Evolutionary conservation across 1,284 basidiomycete species (phyloP).

Genomic region (Xerocomus nothofagi): DNA sequence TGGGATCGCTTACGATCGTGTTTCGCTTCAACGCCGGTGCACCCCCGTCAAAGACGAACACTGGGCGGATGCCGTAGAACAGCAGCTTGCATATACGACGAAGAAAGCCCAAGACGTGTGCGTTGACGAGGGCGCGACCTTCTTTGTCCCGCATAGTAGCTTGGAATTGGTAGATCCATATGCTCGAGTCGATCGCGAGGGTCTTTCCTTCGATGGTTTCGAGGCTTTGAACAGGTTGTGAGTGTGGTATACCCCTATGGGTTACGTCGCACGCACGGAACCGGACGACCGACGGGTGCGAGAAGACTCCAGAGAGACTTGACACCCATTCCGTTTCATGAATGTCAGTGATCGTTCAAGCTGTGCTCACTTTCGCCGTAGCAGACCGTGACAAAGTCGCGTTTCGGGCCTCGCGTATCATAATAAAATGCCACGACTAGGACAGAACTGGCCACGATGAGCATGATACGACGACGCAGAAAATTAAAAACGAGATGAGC

Average conservation of each 20-base stretch:
- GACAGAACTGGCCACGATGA: background rate
- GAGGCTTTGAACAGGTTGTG: constrained; percentile 50
- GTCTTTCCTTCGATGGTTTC: constrained; percentile 90
- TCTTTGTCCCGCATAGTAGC: constrained; percentile 99
- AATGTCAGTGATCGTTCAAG: too few species aligned
- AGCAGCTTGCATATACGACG: constrained; percentile 92
- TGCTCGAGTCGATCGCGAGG: constrained; percentile 97
- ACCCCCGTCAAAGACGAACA: constrained; percentile 97
- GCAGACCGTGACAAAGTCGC: constrained; percentile 3
- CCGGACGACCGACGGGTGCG: constrained; percentile 84
- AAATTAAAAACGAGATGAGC: constrained; percentile 22
- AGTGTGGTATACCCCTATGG: constrained; percentile 6
- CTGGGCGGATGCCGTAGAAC: constrained; percentile 95
- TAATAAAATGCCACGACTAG: constrained; percentile 17
- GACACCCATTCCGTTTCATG: constrained; percentile 72
- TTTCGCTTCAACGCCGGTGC: constrained; percentile 85
- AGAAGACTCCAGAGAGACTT: constrained; percentile 94
- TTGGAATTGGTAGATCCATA: constrained; percentile 99
- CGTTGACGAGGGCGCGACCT: constrained; percentile 87
- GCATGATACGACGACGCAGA: constrained; percentile 17
- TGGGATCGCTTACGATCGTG: constrained; percentile 68
- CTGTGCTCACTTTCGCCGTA: too few species aligned
- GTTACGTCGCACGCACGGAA: constrained; percentile 58
- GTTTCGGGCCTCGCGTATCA: background rate
- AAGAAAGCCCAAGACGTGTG: constrained; percentile 94